Evolutionary conservation across 176 grass and related monocot species (phyloP).

Genomic region (Lolium rigidum): DNA sequence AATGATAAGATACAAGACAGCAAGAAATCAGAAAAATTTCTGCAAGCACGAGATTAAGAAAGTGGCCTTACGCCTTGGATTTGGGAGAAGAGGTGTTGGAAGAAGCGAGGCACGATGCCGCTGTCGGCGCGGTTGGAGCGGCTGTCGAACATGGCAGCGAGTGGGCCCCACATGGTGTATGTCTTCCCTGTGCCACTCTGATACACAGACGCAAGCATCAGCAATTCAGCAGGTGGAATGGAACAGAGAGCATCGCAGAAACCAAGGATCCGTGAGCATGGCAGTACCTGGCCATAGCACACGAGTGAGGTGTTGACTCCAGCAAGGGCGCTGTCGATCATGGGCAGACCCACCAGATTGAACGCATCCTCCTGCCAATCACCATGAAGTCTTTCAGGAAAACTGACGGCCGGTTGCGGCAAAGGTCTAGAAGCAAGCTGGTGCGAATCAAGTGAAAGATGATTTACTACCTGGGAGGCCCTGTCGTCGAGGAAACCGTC

Average conservation of each 20-base stretch:
- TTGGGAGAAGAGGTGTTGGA: conserved; percentile 74
- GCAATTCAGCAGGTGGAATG: background rate
- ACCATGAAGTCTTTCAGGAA: conserved; percentile 11
- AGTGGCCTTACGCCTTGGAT: conserved; percentile 62
- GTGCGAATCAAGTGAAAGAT: background rate
- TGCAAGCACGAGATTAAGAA: background rate
- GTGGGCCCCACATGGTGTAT: conserved; percentile 93
- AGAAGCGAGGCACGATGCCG: conserved; percentile 86
- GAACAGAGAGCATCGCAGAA: background rate
- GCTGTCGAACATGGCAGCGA: conserved; percentile 75
- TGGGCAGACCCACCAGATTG: conserved; percentile 63
- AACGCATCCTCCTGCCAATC: conserved; percentile 77
- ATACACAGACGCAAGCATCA: conserved; percentile 13
- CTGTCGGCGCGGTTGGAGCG: conserved; percentile 45
- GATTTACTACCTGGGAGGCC: conserved; percentile 74
- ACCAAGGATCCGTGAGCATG: background rate
- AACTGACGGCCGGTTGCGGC: background rate
- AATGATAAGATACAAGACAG: background rate
- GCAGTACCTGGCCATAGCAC: conserved; percentile 84
- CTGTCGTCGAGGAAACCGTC: conserved; percentile 79
- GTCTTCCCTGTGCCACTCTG: conserved; percentile 96
- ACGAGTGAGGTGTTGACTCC: conserved; percentile 91
- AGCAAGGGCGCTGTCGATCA: conserved; percentile 74
- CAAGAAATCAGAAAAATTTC: background rate
- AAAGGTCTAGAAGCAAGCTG: background rate